Base-by-base conservation (phyloP, 805 yeast species). In the Priceomyces castillae region DNA sequence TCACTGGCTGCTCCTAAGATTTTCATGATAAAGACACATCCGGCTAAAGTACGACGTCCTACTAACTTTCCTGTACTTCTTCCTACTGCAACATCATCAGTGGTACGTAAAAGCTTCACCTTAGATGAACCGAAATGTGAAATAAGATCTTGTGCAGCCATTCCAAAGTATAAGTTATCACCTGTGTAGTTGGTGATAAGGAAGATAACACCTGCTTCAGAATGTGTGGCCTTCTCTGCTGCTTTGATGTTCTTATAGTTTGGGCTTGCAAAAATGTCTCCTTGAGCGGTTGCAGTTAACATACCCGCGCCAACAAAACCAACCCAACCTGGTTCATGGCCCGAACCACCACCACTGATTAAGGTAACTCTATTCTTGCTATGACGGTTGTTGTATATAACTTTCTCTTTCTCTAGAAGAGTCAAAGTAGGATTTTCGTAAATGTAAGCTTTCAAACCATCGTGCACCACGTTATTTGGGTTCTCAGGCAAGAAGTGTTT, bases 281-380 rank as follows among this genome's bases (percentile, higher is more conserved):
- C 74, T 43, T 65, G 71, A 18, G 68, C 73, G 17, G 67, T 62
- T 3, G 72, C 72, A 11, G 67, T 41, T 11, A 69, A 52, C 71
- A 67, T 65, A 1, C 69, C 72, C 23, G 57, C 47, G 12, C 69
- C 65, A 12, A 69, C 73, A 37, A 67, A 57, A 0, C 74, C 74
- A 42, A 62, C 57, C 63, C 65, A 65, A 1, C 72, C 72, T 5
- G 74, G 74, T 44, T 69, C 74, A 46, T 69, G 74, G 14, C 74
- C 74, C 7, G 73, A 67, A 3, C 75, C 75, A 16, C 74, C 74
- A 11, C 74, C 74, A 43, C 64, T 55, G 30, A 69, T 66, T 20
- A 69, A 47, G 0, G 69, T 48, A 10, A 67, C 69, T 23, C 56
- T 57, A 1, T 41, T 30, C 1, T 44, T 31, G 40, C 60, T 60